These are phyloP conservation scores for Hypoxylon rubiginosum DNA, from an alignment of 2,329 filamentous ascomycete genomes.

Conservation along the genomic window DNA sequence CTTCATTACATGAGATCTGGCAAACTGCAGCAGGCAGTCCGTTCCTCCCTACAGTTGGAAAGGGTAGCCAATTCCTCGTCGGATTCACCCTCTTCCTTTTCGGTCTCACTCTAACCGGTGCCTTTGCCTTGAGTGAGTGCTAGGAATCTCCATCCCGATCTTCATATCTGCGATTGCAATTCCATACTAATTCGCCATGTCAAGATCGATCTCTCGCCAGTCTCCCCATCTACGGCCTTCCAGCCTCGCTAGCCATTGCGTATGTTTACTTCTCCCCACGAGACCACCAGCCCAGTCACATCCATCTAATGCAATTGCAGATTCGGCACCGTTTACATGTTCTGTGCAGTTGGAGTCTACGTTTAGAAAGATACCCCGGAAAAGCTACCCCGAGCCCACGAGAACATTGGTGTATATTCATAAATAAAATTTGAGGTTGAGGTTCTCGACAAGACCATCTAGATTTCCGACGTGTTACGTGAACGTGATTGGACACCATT, in stretches of 20 bases:
- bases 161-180: slow-evolving; percentile 27
- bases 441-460: slow-evolving; percentile 49
- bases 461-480: slow-evolving; percentile 29
- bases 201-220: slow-evolving; percentile 85
- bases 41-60: slow-evolving; percentile 83
- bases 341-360: slow-evolving; percentile 98
- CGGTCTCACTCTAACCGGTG: slow-evolving; percentile 78
- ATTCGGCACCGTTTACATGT: slow-evolving; percentile 97
- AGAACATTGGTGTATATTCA: slow-evolving; percentile 55
- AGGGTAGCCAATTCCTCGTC: slow-evolving; percentile 85
- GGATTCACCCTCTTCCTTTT: slow-evolving; percentile 81
- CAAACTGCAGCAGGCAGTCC: slow-evolving; percentile 90
- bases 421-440: slow-evolving; percentile 56
- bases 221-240: slow-evolving; percentile 82
- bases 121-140: slow-evolving; percentile 86
- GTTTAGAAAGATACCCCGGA: slow-evolving; percentile 75
- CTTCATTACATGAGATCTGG: slow-evolving; percentile 90
- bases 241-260: slow-evolving; percentile 91
- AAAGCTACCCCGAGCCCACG: slow-evolving; percentile 42
- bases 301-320: slow-evolving; percentile 61
- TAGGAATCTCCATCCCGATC: not conserved
- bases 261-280: slow-evolving; percentile 63
- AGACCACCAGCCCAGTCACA: slow-evolving; percentile 19
- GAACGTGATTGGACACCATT: slow-evolving; percentile 42
- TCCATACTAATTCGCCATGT: slow-evolving; percentile 38